These are phyloP conservation scores for Russula earlei DNA, from an alignment of 768 basidiomycete species.

Conservation along the genomic window DNA sequence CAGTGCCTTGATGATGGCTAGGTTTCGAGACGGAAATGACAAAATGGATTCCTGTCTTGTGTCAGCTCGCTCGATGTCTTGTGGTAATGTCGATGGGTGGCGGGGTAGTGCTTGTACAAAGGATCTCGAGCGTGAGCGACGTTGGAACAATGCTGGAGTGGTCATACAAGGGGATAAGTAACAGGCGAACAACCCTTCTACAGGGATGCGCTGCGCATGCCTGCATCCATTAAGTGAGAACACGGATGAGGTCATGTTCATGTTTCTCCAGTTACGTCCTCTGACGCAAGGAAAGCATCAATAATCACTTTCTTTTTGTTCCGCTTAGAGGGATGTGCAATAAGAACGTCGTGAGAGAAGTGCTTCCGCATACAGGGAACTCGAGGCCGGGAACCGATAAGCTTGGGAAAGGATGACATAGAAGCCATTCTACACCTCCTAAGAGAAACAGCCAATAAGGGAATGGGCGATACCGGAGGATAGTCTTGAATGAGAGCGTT, in stretches of 20 bases:
- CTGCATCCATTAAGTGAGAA: background rate
- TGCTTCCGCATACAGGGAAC: background rate
- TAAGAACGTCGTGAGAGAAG: background rate
- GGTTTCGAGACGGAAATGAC: background rate
- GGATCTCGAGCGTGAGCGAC: background rate
- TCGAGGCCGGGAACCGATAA: background rate
- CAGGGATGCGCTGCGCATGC: background rate
- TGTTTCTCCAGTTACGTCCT: slow-evolving; percentile 11
- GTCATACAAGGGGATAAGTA: slow-evolving; percentile 1
- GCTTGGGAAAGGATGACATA: background rate
- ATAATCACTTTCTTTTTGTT: background rate
- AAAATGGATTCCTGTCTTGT: background rate
- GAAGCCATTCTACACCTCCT: background rate
- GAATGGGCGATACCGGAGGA: background rate
- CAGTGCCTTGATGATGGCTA: background rate
- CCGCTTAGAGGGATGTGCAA: background rate
- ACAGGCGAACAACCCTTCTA: background rate
- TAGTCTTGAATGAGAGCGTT: background rate
- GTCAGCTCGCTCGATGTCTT: background rate
- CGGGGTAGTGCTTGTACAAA: background rate
- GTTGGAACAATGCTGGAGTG: background rate
- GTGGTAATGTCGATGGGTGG: slow-evolving; percentile 3
- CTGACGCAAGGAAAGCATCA: slow-evolving; percentile 3
- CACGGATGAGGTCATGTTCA: slow-evolving; percentile 7
- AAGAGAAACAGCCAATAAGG: background rate